Percentiles rank a stretch among this genome's conserved stretches.
Evolutionary conservation across 768 basidiomycete genomes (phyloP).

Genomic region (Psilocybe sp.): DNA sequence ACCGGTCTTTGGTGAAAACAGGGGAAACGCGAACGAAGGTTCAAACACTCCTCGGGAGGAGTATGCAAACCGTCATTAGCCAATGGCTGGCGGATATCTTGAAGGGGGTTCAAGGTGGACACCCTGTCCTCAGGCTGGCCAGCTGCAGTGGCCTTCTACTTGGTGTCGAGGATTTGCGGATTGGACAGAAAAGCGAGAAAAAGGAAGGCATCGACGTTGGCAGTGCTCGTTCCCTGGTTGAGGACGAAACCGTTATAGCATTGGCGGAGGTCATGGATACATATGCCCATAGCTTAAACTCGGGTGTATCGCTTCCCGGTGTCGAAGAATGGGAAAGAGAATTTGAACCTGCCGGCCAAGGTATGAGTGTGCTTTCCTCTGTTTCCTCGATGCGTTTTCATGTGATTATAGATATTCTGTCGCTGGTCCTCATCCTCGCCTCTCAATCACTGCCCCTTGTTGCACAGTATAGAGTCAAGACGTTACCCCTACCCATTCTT

Average conservation of each 20-base stretch:
- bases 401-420: conserved; percentile 34
- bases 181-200: conserved; percentile 22
- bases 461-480: conserved; percentile 50
- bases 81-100: conserved; percentile 52
- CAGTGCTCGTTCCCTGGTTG: conserved; percentile 40
- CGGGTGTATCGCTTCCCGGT: conserved; percentile 13
- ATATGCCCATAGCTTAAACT: conserved; percentile 31
- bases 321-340: conserved; percentile 63
- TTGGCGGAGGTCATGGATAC: conserved; percentile 74
- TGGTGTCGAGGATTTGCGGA: conserved; percentile 57
- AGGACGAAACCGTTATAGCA: conserved; percentile 66
- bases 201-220: conserved; percentile 22
- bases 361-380: conserved; percentile 22
- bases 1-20: conserved; percentile 36
- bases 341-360: conserved; percentile 53
- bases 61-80: conserved; percentile 36
- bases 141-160: conserved; percentile 63
- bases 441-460: conserved; percentile 61
- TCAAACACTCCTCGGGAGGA: conserved; percentile 33
- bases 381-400: conserved; percentile 1
- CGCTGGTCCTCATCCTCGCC: conserved; percentile 51
- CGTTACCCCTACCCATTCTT: conserved; percentile 53
- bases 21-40: conserved; percentile 29
- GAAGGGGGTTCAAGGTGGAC: conserved; percentile 64
- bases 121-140: conserved; percentile 58